Conservation (phyloP, 2,329 filamentous ascomycete species). For the Hypoxylon sp. region DNA sequence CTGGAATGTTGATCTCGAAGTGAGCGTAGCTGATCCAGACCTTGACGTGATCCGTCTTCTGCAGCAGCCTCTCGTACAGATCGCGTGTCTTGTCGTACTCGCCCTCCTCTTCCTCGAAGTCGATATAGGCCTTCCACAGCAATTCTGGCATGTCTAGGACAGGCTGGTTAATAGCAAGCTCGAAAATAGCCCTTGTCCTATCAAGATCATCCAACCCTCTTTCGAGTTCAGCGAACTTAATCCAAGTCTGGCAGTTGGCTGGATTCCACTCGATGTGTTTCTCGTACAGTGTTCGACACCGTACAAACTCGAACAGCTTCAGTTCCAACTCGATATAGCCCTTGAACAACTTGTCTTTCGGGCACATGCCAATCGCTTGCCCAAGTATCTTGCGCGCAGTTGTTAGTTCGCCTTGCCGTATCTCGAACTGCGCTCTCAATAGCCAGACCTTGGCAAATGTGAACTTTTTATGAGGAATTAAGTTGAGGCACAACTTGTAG, state of each 20-base stretch:
- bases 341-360: conserved; percentile 95
- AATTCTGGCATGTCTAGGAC: conserved; percentile 97
- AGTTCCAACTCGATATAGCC: conserved; percentile 94
- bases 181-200: conserved; percentile 89
- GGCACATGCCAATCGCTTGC: conserved; percentile 91
- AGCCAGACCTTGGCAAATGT: conserved; percentile 98
- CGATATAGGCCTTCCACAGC: conserved; percentile 98
- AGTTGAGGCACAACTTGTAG: conserved; percentile 87
- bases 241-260: conserved; percentile 93
- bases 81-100: conserved; percentile 86
- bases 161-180: conserved; percentile 86
- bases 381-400: conserved; percentile 90
- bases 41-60: conserved; percentile 98
- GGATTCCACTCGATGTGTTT: conserved; percentile 96
- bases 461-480: conserved; percentile 96
- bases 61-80: conserved; percentile 90
- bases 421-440: conserved; percentile 91
- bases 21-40: conserved; percentile 99
- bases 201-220: conserved; percentile 91
- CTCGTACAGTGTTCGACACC: conserved; percentile 91
- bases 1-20: conserved; percentile 95
- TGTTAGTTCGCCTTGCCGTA: conserved; percentile 86
- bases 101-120: conserved; percentile 96
- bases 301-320: conserved; percentile 92
- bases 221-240: conserved; percentile 94